These are phyloP conservation scores for Clarireedia sp. DNA, from an alignment of 2,329 filamentous ascomycete species.

Conservation along the genomic window DNA sequence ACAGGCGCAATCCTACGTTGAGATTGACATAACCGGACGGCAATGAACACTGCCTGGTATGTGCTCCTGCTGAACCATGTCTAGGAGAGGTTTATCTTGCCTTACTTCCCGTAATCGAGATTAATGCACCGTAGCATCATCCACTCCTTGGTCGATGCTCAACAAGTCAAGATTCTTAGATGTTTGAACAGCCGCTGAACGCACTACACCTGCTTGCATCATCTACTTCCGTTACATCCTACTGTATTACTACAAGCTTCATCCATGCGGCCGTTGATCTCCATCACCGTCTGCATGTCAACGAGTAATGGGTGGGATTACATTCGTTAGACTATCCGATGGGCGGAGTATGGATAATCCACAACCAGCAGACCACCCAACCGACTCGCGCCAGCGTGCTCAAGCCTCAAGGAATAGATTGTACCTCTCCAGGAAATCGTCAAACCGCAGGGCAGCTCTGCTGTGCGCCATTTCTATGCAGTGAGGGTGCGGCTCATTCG, in stretches of 20 bases:
- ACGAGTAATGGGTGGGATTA: constrained; percentile 7
- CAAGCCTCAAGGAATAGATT: background rate
- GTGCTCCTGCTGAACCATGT: constrained; percentile 14
- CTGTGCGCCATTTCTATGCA: constrained; percentile 1
- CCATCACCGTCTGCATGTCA: constrained; percentile 10
- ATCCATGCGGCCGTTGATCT: constrained; percentile 7
- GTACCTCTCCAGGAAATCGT: background rate
- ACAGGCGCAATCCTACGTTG: background rate
- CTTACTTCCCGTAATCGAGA: background rate
- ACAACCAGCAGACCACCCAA: background rate
- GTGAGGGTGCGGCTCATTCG: constrained; percentile 2
- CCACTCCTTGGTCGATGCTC: constrained; percentile 7
- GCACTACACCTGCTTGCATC: background rate
- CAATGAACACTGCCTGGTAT: constrained; percentile 21
- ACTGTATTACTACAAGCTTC: constrained; percentile 4
- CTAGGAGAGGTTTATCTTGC: background rate
- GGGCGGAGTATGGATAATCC: background rate
- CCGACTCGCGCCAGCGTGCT: background rate
- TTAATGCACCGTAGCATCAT: constrained; percentile 8
- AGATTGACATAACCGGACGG: constrained; percentile 10
- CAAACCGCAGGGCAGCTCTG: background rate
- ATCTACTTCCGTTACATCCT: background rate
- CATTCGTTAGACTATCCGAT: background rate
- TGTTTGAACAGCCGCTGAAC: constrained; percentile 6
- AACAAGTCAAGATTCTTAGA: background rate